Percentiles rank a stretch among this genome's conserved stretches.
phyloP scores from a whole-genome alignment of 805 yeast species.

The Metschnikowia chrysomelidarum region DNA sequence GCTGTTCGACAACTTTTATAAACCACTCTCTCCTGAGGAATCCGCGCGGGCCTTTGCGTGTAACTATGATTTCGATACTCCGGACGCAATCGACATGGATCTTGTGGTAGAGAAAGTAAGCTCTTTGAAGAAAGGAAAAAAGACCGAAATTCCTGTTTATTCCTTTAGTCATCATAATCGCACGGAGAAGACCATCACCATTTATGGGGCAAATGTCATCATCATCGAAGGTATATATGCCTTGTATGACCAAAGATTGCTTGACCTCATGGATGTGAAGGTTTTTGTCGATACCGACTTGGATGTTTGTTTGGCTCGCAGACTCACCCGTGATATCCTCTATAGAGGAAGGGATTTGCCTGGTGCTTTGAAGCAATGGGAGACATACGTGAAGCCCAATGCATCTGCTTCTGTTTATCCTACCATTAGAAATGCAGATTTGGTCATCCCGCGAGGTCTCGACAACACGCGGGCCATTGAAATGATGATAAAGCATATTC shows the following conservation, averaged over 20 bases:
- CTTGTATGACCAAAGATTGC: constrained; percentile 63
- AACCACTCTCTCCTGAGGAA: constrained; percentile 64
- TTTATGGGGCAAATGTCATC: constrained; percentile 93
- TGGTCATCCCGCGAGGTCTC: constrained; percentile 87
- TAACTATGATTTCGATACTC: constrained; percentile 84
- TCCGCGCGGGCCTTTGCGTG: constrained; percentile 61
- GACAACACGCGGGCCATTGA: constrained; percentile 80
- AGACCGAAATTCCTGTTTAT: constrained; percentile 41
- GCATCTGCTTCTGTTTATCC: constrained; percentile 74
- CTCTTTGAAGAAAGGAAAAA: constrained; percentile 65
- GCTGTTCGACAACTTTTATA: constrained; percentile 89
- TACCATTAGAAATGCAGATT: constrained; percentile 75
- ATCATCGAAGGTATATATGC: constrained; percentile 92
- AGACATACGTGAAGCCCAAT: constrained; percentile 86
- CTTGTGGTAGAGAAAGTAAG: constrained; percentile 59
- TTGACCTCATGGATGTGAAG: constrained; percentile 78
- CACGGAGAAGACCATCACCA: constrained; percentile 64
- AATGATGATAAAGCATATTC: constrained; percentile 75
- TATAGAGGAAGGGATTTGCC: constrained; percentile 80
- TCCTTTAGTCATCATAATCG: constrained; percentile 71
- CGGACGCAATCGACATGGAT: constrained; percentile 81
- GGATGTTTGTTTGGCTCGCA: constrained; percentile 86
- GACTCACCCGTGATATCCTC: constrained; percentile 82
- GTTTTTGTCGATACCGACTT: constrained; percentile 92
- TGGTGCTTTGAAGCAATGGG: constrained; percentile 90